Percentiles rank a stretch among this genome's conserved stretches.
phyloP scores from a whole-genome alignment of 768 basidiomycete genomes.

The Auricularia heimuer region DNA sequence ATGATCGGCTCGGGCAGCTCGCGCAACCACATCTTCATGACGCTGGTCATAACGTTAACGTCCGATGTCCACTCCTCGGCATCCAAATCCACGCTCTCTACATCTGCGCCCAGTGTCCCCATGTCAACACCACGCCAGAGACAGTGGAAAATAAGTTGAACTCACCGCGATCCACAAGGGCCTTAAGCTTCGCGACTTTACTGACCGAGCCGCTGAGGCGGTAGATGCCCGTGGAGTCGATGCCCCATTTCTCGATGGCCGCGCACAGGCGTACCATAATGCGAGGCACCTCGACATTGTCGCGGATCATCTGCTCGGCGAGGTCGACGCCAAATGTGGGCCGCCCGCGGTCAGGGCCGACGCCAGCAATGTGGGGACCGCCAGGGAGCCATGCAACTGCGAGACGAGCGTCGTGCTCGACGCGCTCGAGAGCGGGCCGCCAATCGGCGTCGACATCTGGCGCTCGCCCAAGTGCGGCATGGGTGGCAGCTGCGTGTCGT shows the following conservation, averaged over 20 bases:
- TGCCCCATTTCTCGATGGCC: constrained; percentile 85
- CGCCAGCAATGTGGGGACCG: constrained; percentile 3
- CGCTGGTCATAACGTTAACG: constrained; percentile 93
- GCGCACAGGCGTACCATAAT: constrained; percentile 83
- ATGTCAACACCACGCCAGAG: neutral
- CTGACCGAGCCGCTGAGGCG: constrained; percentile 86
- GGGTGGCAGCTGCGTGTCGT: neutral
- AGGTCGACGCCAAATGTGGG: constrained; percentile 93
- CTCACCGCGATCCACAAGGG: constrained; percentile 75
- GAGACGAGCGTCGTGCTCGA: neutral
- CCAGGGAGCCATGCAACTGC: constrained; percentile 3
- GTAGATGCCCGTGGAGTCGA: constrained; percentile 82
- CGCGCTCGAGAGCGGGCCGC: neutral
- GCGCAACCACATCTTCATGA: constrained; percentile 90
- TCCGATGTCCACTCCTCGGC: constrained; percentile 86
- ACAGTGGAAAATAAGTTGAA: neutral
- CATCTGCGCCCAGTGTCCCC: constrained; percentile 35
- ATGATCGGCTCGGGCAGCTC: constrained; percentile 92
- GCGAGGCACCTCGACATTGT: constrained; percentile 79
- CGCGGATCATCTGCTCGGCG: constrained; percentile 86
- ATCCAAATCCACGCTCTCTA: constrained; percentile 81
- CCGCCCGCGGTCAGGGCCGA: constrained; percentile 37
- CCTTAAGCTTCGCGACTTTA: constrained; percentile 74
- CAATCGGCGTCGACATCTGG: too few species aligned
- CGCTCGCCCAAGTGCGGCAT: too few species aligned